Evolutionary conservation across 306 rosid genomes (phyloP).

Genomic region (Castanopsis chinensis): DNA sequence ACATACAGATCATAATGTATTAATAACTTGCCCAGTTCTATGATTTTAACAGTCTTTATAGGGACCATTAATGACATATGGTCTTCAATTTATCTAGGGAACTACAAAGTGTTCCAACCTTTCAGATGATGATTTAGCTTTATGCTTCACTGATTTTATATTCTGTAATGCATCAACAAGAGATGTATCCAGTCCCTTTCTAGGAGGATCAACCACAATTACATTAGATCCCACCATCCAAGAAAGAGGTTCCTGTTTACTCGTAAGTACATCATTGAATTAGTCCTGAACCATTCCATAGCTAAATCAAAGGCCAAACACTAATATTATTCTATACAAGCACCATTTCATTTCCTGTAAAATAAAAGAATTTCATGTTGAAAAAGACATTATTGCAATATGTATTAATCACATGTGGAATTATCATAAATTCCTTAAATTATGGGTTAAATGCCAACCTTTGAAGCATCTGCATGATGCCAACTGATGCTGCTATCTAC

Average conservation of each 20-base stretch:
- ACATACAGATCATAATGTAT: conserved; percentile 17
- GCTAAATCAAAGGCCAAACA: conserved; percentile 8
- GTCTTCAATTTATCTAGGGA: conserved; percentile 14
- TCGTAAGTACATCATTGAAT: conserved; percentile 26
- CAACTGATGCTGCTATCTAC: conserved; percentile 76
- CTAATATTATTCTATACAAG: background rate
- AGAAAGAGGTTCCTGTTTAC: conserved; percentile 75
- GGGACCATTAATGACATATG: background rate
- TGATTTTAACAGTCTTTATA: conserved; percentile 3
- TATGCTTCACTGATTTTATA: conserved; percentile 56
- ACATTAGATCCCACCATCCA: conserved; percentile 92
- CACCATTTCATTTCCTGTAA: background rate
- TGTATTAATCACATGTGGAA: background rate
- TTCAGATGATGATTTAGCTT: conserved; percentile 46
- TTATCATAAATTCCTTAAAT: conserved; percentile 15
- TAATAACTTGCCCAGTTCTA: conserved; percentile 25
- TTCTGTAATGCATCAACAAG: conserved; percentile 60
- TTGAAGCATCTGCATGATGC: conserved; percentile 92
- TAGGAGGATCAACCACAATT: conserved; percentile 90
- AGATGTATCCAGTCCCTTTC: conserved; percentile 85
- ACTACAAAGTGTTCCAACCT: conserved; percentile 47
- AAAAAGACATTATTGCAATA: background rate
- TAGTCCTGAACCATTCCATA: conserved; percentile 23
- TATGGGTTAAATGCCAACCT: conserved; percentile 31
- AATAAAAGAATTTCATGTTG: background rate